A percentile compares a stretch with the other conserved stretches of the same genome.
These are phyloP conservation scores for Haplosporangium gracile DNA, from an alignment of 192 early-diverging fungal species.

Conservation along the genomic window DNA sequence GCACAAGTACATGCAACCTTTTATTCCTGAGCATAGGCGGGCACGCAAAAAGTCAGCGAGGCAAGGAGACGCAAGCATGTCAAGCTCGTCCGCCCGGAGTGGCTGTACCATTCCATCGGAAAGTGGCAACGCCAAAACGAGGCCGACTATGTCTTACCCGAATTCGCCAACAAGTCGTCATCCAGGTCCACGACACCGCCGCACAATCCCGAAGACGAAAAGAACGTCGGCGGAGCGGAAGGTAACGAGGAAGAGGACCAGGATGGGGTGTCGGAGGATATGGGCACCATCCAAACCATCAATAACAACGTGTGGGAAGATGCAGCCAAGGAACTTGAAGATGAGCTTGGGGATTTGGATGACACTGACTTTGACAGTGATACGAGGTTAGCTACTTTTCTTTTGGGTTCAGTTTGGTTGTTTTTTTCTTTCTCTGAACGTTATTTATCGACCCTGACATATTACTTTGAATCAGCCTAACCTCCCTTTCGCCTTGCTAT, in stretches of 20 bases:
- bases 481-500: neutral
- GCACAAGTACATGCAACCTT: neutral
- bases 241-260: slow-evolving; percentile 61
- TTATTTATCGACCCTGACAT: neutral
- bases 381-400: slow-evolving; percentile 52
- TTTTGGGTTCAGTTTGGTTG: neutral
- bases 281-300: slow-evolving; percentile 58
- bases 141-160: slow-evolving; percentile 64
- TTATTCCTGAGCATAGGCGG: slow-evolving; percentile 57
- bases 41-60: slow-evolving; percentile 82
- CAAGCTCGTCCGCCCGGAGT: slow-evolving; percentile 70
- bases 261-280: slow-evolving; percentile 59
- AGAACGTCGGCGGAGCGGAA: slow-evolving; percentile 59
- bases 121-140: slow-evolving; percentile 83
- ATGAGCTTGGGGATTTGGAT: slow-evolving; percentile 66
- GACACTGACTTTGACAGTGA: slow-evolving; percentile 67
- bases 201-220: slow-evolving; percentile 53
- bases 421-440: neutral
- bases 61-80: slow-evolving; percentile 64
- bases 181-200: slow-evolving; percentile 37
- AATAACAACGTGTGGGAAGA: slow-evolving; percentile 59
- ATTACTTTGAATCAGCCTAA: neutral
- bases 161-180: slow-evolving; percentile 15
- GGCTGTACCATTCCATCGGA: slow-evolving; percentile 80
- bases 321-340: slow-evolving; percentile 67